These are phyloP conservation scores for Austropuccinia psidii DNA, from an alignment of 1,284 basidiomycete genomes.

Conservation along the genomic window DNA sequence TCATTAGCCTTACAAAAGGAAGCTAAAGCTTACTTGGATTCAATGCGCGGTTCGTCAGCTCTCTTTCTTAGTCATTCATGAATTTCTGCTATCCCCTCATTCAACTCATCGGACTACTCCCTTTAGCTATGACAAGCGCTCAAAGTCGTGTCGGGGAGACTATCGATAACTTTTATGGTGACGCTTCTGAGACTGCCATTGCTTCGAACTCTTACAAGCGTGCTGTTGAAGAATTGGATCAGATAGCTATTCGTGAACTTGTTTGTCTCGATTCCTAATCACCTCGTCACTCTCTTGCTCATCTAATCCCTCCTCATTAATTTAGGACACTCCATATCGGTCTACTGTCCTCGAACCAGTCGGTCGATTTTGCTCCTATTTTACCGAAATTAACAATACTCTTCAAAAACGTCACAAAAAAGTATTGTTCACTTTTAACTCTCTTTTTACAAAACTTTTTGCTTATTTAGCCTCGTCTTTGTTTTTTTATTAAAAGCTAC, in stretches of 20 bases:
- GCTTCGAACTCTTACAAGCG: constrained; percentile 93
- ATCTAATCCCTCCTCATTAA: constrained; percentile 36
- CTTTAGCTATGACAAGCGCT: constrained; percentile 74
- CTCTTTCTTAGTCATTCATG: constrained; percentile 10
- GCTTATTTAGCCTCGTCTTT: neutral
- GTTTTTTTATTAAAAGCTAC: constrained; percentile 55
- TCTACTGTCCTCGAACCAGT: constrained; percentile 86
- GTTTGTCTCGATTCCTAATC: constrained; percentile 51
- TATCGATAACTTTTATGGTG: constrained; percentile 83
- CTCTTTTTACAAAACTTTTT: neutral
- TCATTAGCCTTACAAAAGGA: constrained; percentile 85
- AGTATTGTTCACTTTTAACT: constrained; percentile 52
- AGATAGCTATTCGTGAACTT: constrained; percentile 72
- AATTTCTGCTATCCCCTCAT: constrained; percentile 11
- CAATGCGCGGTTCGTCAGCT: constrained; percentile 66
- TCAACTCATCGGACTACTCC: neutral
- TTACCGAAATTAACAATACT: constrained; percentile 86
- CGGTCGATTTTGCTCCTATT: constrained; percentile 92
- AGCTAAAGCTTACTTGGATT: constrained; percentile 87
- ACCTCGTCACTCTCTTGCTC: constrained; percentile 4
- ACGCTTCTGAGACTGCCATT: constrained; percentile 73
- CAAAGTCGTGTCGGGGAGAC: constrained; percentile 93
- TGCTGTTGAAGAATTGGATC: constrained; percentile 87
- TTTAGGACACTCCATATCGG: constrained; percentile 82
- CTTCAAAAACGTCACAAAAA: constrained; percentile 95